These are phyloP conservation scores for Acer yangbiense DNA, from an alignment of 345 rosid species.

Conservation along the genomic window DNA sequence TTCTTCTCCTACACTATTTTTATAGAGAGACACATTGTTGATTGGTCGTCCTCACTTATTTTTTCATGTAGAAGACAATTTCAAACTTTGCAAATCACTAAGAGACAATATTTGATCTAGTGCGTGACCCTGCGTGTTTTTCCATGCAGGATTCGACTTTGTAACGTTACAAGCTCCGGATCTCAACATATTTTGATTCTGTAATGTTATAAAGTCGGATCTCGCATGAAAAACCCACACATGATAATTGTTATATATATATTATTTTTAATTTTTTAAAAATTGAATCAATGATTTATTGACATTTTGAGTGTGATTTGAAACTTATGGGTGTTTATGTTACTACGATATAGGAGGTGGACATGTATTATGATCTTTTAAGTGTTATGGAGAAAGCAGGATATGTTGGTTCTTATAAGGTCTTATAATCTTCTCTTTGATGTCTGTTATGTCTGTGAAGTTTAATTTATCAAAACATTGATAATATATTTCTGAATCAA, in stretches of 20 bases:
- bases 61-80: not conserved
- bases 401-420: conserved; percentile 79
- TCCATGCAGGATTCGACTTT: no score
- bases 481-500: not conserved
- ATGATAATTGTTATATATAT: no score
- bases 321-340: no score
- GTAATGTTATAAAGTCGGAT: no score
- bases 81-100: no score
- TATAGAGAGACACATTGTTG: not conserved
- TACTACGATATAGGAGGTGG: conserved; percentile 63
- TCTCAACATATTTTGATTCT: no score
- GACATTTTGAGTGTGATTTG: not conserved
- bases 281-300: not conserved
- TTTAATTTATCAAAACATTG: not conserved
- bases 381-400: conserved; percentile 59
- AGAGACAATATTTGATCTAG: no score
- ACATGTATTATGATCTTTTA: conserved; percentile 63
- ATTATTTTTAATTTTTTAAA: no score
- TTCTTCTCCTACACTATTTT: not conserved
- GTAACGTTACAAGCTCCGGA: no score
- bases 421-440: conserved; percentile 20
- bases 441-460: not conserved
- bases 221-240: no score
- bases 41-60: no score
- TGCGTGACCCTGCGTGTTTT: no score